Evolutionary conservation across 495 filamentous ascomycete species (phyloP), one percentile per base, ranked within the genome.

Genomic region (Penicillium atrosanguineum): DNA sequence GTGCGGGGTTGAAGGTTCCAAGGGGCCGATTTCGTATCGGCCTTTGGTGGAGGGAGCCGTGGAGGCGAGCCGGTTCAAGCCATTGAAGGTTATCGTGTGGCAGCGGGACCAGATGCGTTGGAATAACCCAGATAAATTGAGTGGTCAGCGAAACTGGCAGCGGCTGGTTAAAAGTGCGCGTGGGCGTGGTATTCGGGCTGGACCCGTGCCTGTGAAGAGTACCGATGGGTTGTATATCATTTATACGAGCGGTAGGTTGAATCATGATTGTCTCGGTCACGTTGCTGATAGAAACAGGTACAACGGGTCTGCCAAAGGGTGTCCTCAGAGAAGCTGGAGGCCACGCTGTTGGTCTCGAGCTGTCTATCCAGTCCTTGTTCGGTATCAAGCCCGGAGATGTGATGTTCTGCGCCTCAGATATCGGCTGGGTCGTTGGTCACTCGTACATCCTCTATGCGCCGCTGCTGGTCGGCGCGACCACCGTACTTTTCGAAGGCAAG

Each of bases 401-500:
- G 34, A 87, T 93, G 70, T 92, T 93, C 69, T 88, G 84, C 38
- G 87, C 89, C 3, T 88, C 81, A n/a, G 87, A 91, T 60, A 89
- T 90, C 36, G 89, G 89, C 25, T 94, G 88, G 89, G 87, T 93
- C 0, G 88, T 92, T 0, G 89, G 88, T 1, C 89, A 94, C 63
- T 87, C 85, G 15, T 93, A 89, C 57, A 92, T 95, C 46, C 64
- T 96, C 6, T 97, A 96, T 67, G 89, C 82, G 12, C 89, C 89
- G 6, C 77, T 97, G 11, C 81, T 97, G 5, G 81, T 86, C 4
- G 91, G 92, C 8, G 91, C 90, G 6, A 87, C 92, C 6, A 94
- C 91, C 0, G 82, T 97, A 15, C 78, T 96, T 2, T 96, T 90
- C 63, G 92, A 96, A 71, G 92, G 92, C 3, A 96, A 96, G 56